Percentiles rank a stretch among this genome's conserved stretches.
Conservation (phyloP, 192 early-diverging fungal species). For the Rhizoclosmatium globosum region DNA sequence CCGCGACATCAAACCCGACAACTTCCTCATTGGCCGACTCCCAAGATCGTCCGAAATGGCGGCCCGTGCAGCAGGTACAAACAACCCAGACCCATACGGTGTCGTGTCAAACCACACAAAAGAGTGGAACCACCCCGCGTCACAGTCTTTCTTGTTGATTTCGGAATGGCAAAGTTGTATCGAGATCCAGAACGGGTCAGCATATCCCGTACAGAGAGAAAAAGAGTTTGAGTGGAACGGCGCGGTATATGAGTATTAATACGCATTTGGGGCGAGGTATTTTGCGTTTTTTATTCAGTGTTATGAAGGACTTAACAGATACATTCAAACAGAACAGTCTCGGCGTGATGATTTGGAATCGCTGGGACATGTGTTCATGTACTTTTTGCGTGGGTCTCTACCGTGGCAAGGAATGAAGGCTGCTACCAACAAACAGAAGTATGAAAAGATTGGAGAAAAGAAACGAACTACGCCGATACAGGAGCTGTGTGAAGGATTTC, state of each 20-base stretch:
- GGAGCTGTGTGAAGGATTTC: constrained; percentile 91
- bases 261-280: constrained; percentile 95
- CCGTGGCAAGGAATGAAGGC: constrained; percentile 99
- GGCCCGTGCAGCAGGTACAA: constrained; percentile 24
- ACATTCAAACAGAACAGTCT: constrained; percentile 83
- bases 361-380: constrained; percentile 98
- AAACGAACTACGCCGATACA: constrained; percentile 91
- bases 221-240: constrained; percentile 93
- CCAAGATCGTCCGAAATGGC: constrained; percentile 33
- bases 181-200: constrained; percentile 80
- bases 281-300: too few species aligned
- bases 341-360: constrained; percentile 97
- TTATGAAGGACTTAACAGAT: background rate
- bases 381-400: constrained; percentile 91
- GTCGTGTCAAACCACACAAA: constrained; percentile 60
- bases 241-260: constrained; percentile 93
- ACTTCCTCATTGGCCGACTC: constrained; percentile 83
- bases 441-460: constrained; percentile 99
- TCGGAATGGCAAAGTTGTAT: constrained; percentile 91
- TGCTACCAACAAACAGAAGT: constrained; percentile 98
- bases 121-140: constrained; percentile 76
- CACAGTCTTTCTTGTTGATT: constrained; percentile 92
- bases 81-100: constrained; percentile 43
- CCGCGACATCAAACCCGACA: constrained; percentile 82
- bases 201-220: constrained; percentile 94